Evolutionary conservation across 495 filamentous ascomycete genomes (phyloP).

Genomic region (Annulohypoxylon stygium): DNA sequence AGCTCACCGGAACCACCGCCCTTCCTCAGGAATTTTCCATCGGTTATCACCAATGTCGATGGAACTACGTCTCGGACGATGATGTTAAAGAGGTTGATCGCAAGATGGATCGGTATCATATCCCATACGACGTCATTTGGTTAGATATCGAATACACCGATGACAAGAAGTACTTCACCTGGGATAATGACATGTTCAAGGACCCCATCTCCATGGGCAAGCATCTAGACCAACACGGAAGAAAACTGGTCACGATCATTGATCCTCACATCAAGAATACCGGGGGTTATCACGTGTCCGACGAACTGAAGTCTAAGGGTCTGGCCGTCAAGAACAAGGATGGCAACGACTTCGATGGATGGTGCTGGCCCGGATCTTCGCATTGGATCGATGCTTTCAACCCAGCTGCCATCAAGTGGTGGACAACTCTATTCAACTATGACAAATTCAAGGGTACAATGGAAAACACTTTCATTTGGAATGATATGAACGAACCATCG

Average conservation of each 20-base stretch:
- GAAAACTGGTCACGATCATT: slow-evolving; percentile 94
- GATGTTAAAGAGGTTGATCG: slow-evolving; percentile 96
- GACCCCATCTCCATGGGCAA: slow-evolving; percentile 90
- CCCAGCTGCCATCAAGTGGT: slow-evolving; percentile 88
- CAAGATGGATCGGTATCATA: slow-evolving; percentile 93
- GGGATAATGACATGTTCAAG: slow-evolving; percentile 87
- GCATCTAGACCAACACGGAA: slow-evolving; percentile 82
- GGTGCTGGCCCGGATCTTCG: slow-evolving; percentile 98
- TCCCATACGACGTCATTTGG: slow-evolving; percentile 99
- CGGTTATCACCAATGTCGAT: slow-evolving; percentile 96
- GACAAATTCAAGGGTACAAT: slow-evolving; percentile 84
- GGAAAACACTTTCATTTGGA: slow-evolving; percentile 93
- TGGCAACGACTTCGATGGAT: slow-evolving; percentile 88
- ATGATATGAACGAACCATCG: slow-evolving; percentile 99
- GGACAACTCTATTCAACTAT: slow-evolving; percentile 87
- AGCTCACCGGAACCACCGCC: slow-evolving; percentile 93
- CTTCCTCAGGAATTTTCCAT: slow-evolving; percentile 93
- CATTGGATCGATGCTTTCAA: slow-evolving; percentile 97
- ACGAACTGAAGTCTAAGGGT: slow-evolving; percentile 85
- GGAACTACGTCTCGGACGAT: slow-evolving; percentile 98
- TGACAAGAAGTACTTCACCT: slow-evolving; percentile 97
- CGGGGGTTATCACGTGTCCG: slow-evolving; percentile 77
- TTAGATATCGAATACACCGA: slow-evolving; percentile 97
- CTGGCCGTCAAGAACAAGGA: slow-evolving; percentile 91
- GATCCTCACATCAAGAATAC: slow-evolving; percentile 98